A percentile compares a stretch with the other conserved stretches of the same genome.
Evolutionary conservation across 805 yeast species (phyloP).

Genomic region (Deakozyma indianensis): DNA sequence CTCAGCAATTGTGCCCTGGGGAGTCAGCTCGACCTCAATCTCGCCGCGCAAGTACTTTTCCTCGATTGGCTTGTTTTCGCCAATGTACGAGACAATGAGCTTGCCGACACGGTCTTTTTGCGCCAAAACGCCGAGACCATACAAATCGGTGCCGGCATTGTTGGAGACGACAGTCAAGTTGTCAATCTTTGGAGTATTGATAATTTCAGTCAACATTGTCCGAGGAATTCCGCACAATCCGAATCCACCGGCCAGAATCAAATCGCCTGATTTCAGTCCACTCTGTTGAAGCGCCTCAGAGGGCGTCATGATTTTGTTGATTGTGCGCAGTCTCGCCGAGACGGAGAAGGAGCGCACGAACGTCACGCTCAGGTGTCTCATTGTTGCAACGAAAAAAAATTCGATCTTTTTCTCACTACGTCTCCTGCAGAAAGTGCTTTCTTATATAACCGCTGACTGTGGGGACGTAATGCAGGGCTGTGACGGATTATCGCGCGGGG

Average conservation of each 20-base stretch:
- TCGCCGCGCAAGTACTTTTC: constrained; percentile 27
- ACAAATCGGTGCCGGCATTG: constrained; percentile 33
- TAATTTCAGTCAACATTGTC: constrained; percentile 27
- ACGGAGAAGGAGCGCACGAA: not conserved
- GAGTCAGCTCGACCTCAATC: constrained; percentile 32
- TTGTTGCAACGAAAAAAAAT: too few species aligned
- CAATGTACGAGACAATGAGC: constrained; percentile 34
- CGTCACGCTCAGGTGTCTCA: too few species aligned
- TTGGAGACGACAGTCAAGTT: constrained; percentile 32
- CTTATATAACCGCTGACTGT: too few species aligned
- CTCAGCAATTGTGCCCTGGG: constrained; percentile 40
- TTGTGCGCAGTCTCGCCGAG: not conserved
- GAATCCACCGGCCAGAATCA: constrained; percentile 34
- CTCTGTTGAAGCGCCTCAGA: constrained; percentile 9
- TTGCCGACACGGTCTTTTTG: constrained; percentile 29
- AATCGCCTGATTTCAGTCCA: constrained; percentile 15
- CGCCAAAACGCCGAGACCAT: constrained; percentile 29
- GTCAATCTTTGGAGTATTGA: constrained; percentile 20
- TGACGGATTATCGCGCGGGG: too few species aligned
- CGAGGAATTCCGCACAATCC: constrained; percentile 36
- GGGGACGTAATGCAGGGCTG: too few species aligned
- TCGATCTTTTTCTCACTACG: too few species aligned
- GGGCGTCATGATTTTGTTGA: constrained; percentile 9
- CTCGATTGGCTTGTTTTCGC: constrained; percentile 29
- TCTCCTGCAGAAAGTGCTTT: too few species aligned